These are phyloP conservation scores for Ganoderma multipileum DNA, from an alignment of 1,284 basidiomycete species.

Conservation along the genomic window DNA sequence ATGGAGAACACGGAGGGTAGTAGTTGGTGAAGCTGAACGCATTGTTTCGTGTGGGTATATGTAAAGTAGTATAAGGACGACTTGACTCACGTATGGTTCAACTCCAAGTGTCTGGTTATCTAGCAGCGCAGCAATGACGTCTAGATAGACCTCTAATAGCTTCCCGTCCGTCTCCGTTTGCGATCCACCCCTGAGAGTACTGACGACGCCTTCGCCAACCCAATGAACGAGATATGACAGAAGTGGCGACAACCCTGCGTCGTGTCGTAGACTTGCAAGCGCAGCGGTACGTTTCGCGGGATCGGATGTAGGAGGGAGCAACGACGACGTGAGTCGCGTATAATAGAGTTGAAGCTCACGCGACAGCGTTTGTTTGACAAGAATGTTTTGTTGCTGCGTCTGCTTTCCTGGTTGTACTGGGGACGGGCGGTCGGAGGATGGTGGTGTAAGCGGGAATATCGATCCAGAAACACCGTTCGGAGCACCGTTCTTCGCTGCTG, in stretches of 20 bases:
- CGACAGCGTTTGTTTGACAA: conserved; percentile 93
- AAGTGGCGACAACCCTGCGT: conserved; percentile 94
- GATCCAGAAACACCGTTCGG: conserved; percentile 35
- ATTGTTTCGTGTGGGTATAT: too few species aligned
- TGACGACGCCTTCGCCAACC: conserved; percentile 90
- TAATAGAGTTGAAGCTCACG: conserved; percentile 97
- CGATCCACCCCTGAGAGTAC: conserved; percentile 63
- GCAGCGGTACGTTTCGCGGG: too few species aligned
- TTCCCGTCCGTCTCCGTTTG: conserved; percentile 68
- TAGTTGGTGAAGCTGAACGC: conserved; percentile 93
- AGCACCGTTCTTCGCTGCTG: conserved; percentile 34
- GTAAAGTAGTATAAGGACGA: too few species aligned
- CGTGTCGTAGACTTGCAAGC: conserved; percentile 80
- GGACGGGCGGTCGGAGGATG: conserved; percentile 40
- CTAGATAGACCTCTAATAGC: conserved; percentile 79
- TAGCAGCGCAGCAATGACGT: conserved; percentile 83
- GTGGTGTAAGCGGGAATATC: conserved; percentile 39
- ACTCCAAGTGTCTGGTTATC: conserved; percentile 92
- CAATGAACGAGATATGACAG: conserved; percentile 95
- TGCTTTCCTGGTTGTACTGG: conserved; percentile 46
- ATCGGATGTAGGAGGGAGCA: conserved; percentile 57
- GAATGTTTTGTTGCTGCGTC: conserved; percentile 62
- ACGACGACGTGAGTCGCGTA: conserved; percentile 86
- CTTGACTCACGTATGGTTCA: conserved; percentile 74
- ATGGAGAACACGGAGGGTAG: conserved; percentile 92